Conservation (phyloP, 139 green algal species). For the Chlorella sp. region DNA sequence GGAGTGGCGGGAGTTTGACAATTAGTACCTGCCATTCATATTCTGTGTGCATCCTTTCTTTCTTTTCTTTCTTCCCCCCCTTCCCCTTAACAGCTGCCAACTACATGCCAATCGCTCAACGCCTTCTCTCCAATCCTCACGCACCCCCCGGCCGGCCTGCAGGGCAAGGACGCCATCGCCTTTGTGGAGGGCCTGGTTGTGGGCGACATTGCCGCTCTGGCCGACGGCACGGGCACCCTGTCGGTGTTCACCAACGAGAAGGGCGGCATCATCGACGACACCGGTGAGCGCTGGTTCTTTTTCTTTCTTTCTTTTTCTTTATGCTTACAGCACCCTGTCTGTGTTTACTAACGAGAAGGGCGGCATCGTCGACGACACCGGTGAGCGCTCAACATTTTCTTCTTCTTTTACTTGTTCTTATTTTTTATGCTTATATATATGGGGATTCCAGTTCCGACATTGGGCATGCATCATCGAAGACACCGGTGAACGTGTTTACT, state of each 20-base stretch:
- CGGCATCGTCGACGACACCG: slow-evolving; percentile 98
- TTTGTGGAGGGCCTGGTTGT: slow-evolving; percentile 95
- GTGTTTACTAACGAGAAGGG: slow-evolving; percentile 98
- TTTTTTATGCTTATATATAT: too few species aligned
- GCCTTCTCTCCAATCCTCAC: not conserved
- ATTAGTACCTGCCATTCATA: too few species aligned
- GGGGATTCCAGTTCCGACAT: slow-evolving; percentile 98
- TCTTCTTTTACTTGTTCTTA: too few species aligned
- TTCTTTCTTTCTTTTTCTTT: too few species aligned
- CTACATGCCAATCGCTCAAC: too few species aligned
- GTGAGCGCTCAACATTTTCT: too few species aligned
- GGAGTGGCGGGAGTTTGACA: too few species aligned
- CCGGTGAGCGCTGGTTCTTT: slow-evolving; percentile 74
- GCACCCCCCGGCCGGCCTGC: not conserved
- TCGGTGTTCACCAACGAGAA: slow-evolving; percentile 97
- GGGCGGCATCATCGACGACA: slow-evolving; percentile 99
- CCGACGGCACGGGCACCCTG: slow-evolving; percentile 85
- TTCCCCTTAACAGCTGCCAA: too few species aligned
- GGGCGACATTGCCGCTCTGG: slow-evolving; percentile 88
- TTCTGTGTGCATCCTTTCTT: too few species aligned
- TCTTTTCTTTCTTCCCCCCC: too few species aligned
- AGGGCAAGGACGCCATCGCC: slow-evolving; percentile 92
- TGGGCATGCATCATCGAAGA: slow-evolving; percentile 99
- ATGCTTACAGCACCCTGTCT: slow-evolving; percentile 82
- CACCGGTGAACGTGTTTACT: too few species aligned